Conservation (phyloP, 495 filamentous ascomycete species). For the Chaetomium tenue region DNA sequence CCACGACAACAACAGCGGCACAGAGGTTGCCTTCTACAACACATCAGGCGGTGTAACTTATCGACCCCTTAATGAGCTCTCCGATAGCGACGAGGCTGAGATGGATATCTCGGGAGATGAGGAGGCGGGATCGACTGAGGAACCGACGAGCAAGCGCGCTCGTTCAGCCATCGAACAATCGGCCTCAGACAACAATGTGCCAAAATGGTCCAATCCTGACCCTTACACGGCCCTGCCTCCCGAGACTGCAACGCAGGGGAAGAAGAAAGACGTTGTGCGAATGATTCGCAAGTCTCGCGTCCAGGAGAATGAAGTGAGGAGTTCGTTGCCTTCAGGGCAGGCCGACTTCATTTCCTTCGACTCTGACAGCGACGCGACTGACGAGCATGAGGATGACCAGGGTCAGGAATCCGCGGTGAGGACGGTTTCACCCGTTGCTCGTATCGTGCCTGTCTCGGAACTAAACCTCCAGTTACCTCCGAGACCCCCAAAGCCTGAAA, state of each 20-base stretch:
- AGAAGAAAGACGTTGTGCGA: slow-evolving; percentile 79
- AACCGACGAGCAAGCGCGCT: slow-evolving; percentile 51
- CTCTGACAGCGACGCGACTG: slow-evolving; percentile 52
- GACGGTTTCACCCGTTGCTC: not conserved
- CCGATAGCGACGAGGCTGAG: slow-evolving; percentile 69
- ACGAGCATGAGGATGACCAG: slow-evolving; percentile 22
- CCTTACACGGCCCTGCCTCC: slow-evolving; percentile 83
- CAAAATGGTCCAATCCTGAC: slow-evolving; percentile 92
- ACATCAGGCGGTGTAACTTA: slow-evolving; percentile 42
- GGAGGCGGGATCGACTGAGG: slow-evolving; percentile 50
- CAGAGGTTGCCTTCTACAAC: slow-evolving; percentile 41
- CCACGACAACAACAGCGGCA: slow-evolving; percentile 33
- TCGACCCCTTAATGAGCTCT: slow-evolving; percentile 57
- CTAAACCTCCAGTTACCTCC: slow-evolving; percentile 7
- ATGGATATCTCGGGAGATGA: slow-evolving; percentile 59
- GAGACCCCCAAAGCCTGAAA: slow-evolving; percentile 9
- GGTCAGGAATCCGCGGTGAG: not conserved
- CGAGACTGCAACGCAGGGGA: slow-evolving; percentile 56
- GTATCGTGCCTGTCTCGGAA: not conserved
- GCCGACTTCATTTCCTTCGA: slow-evolving; percentile 85
- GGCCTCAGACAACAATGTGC: slow-evolving; percentile 47
- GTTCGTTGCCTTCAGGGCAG: slow-evolving; percentile 54
- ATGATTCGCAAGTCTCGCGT: slow-evolving; percentile 82
- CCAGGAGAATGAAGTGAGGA: slow-evolving; percentile 47
- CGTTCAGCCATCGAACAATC: slow-evolving; percentile 38